Evolutionary conservation across 2,329 filamentous ascomycete species (phyloP), one percentile per base, ranked within the genome.

Genomic region (Teratosphaeria viscida): DNA sequence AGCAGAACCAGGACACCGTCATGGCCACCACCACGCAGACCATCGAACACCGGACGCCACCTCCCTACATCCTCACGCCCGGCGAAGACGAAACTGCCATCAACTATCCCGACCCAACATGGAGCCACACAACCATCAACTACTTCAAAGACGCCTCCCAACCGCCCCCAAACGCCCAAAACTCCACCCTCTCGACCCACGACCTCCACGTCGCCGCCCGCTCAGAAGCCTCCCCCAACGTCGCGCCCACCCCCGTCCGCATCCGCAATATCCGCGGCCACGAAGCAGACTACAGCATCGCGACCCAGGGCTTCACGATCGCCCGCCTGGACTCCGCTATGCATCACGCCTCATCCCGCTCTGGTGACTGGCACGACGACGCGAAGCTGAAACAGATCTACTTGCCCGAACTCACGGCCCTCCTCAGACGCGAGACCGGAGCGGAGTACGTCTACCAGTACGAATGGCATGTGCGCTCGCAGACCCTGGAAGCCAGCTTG

Each of bases 241-340:
- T 64, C 49, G 49, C 27, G 12, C 57, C 47, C 53, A 56, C 49
- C 2, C 58, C 61, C 2, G 59, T 63, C 55, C 56, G 58, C 35
- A 63, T 64, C 23, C 57, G 58, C 27, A 64, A 64, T 57, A 64
- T 64, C 29, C 43, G 57, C 26, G 61, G 61, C 26, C 37, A 55
- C 11, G 57, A 60, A 55, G 32, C 37, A 5, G 43, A 61, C 26
- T 63, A 59, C 57, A 58, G n/a, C 39, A 55, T 63, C 19, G 16
- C 37, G 19, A 55, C 23, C n/a, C 59, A 64, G 16, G 63, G 61
- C 35, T 64, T 64, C 61, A 58, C 35, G 5, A 49, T 64, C 54
- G 54, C 43, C 7, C 43, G 19, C 43, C 26, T 49, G 57, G 52
- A 34, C 57, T 63, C 10, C 14, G 19, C 11, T 60, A 54, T 16